Evolutionary conservation across 2,329 filamentous ascomycete species (phyloP).

Genomic region (Epichloe uncinata): DNA sequence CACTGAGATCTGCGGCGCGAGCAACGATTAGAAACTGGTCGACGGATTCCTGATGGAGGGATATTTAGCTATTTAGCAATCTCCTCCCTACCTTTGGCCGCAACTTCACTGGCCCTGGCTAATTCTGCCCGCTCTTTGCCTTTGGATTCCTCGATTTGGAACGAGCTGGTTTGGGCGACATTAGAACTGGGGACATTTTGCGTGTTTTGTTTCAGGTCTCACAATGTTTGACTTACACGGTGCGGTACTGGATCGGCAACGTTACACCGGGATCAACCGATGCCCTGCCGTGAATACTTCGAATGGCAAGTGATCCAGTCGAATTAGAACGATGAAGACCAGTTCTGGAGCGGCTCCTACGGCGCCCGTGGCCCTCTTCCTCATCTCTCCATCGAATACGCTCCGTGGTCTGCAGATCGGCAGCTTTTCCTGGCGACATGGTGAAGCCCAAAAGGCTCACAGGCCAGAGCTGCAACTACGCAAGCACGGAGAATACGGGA

Average conservation of each 20-base stretch:
- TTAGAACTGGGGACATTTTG: not conserved
- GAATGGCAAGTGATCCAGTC: constrained; percentile 27
- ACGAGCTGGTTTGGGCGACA: constrained; percentile 22
- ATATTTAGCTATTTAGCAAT: not conserved
- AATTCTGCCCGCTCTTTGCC: constrained; percentile 28
- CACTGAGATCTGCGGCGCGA: constrained; percentile 36
- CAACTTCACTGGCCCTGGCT: constrained; percentile 26
- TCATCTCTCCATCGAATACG: constrained; percentile 25
- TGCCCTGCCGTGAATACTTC: constrained; percentile 20
- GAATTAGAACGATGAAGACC: constrained; percentile 15
- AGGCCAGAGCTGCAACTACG: not conserved
- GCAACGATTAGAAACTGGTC: not conserved
- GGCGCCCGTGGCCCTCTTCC: constrained; percentile 15
- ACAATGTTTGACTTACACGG: constrained; percentile 26
- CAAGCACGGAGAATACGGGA: not conserved
- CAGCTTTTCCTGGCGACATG: constrained; percentile 8
- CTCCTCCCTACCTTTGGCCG: constrained; percentile 28
- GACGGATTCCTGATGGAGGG: not conserved
- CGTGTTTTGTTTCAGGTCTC: not conserved
- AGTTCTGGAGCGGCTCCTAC: constrained; percentile 9
- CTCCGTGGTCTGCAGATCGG: constrained; percentile 10
- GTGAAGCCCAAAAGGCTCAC: not conserved
- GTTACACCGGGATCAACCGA: constrained; percentile 14
- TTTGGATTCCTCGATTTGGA: constrained; percentile 42
- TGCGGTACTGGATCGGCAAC: constrained; percentile 42